A percentile compares a stretch with the other conserved stretches of the same genome.
Conservation (phyloP, 108 stramenopile species). For the Cafeteria roenbergensis region DNA sequence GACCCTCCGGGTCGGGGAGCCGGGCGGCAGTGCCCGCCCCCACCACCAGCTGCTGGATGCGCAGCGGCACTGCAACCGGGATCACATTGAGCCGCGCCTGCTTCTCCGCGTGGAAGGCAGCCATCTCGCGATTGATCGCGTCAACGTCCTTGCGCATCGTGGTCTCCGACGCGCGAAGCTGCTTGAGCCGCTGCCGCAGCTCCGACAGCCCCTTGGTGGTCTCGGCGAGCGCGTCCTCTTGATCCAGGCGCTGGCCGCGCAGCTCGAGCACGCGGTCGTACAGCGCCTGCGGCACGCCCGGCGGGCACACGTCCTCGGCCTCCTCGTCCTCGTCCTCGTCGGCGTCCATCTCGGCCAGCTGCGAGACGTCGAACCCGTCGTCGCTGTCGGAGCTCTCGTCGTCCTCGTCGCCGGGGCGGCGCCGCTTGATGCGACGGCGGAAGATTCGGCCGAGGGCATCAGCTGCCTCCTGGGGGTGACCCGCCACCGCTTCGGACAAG, state of each 20-base stretch:
- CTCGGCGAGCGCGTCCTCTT: constrained; percentile 37
- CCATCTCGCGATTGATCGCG: constrained; percentile 35
- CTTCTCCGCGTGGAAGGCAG: constrained; percentile 47
- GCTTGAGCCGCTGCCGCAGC: constrained; percentile 33
- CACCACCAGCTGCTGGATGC: constrained; percentile 12
- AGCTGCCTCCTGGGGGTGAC: constrained; percentile 19
- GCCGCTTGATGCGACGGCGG: constrained; percentile 43
- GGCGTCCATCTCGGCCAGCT: constrained; percentile 31
- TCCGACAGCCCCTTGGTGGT: constrained; percentile 40
- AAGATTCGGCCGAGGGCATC: constrained; percentile 40
- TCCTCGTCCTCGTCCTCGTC: constrained; percentile 43
- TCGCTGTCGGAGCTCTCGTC: constrained; percentile 29
- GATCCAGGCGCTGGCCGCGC: constrained; percentile 46
- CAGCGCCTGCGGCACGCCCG: constrained; percentile 34
- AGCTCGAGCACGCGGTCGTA: constrained; percentile 50
- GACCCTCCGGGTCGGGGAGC: neutral
- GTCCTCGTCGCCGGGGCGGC: constrained; percentile 26
- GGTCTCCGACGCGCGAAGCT: constrained; percentile 25
- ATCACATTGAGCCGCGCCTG: constrained; percentile 38
- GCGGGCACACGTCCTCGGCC: constrained; percentile 46
- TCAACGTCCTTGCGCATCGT: constrained; percentile 44
- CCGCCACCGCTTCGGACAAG: constrained; percentile 27
- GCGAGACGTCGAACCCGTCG: constrained; percentile 21
- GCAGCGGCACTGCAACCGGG: constrained; percentile 9
- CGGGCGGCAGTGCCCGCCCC: neutral